Evolutionary conservation across 345 rosid genomes (phyloP), one percentile per base, ranked within the genome.

Genomic region (Salix udensis): DNA sequence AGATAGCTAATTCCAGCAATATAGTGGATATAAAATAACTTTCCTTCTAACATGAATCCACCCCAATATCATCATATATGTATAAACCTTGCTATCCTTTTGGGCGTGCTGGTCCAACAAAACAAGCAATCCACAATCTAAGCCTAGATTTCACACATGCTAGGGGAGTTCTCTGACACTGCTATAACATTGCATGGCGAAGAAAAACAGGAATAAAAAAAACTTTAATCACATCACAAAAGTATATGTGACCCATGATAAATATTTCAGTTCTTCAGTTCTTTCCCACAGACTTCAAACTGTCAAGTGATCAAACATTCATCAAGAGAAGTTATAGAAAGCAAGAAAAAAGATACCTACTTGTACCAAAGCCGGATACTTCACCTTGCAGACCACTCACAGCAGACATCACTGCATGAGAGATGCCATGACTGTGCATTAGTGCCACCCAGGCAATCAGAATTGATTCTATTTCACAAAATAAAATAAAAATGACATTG

Each of bases 371-470:
- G 77, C 94, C 91, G 58, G 81, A 24, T 76, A 93, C 78, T 91
- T 91, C 74, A 65, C 91, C 96, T 82, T 88, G 97, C 42, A 96
- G 87, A 80, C 99, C 98, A 81, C 99, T 95, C 80, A 91, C 91
- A 76, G 99, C 99, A 71, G 97, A 95, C 97, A 95, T 93, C 84
- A 95, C 97, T 95, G 88, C 91, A 88, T 74, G 30, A 7, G 55
- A 83, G 79, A 44, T 50, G 18, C 62, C 61, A 77, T 48, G 40
- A 60, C 53, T 67, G 44, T 52, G 58, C 2, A 74, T 74, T 44
- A 73, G 79, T 23, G 8, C 39, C 55, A 68, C 36, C 18, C 14
- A 46, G 69, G 34, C 31, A 72, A 15, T 37, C 53, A 23, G 26
- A 67, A 52, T 61, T 60, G 61, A 64, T 19, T 16, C 18, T 37